These are phyloP conservation scores for Eucalyptus camaldulensis DNA, from an alignment of 345 rosid genomes.

Conservation along the genomic window DNA sequence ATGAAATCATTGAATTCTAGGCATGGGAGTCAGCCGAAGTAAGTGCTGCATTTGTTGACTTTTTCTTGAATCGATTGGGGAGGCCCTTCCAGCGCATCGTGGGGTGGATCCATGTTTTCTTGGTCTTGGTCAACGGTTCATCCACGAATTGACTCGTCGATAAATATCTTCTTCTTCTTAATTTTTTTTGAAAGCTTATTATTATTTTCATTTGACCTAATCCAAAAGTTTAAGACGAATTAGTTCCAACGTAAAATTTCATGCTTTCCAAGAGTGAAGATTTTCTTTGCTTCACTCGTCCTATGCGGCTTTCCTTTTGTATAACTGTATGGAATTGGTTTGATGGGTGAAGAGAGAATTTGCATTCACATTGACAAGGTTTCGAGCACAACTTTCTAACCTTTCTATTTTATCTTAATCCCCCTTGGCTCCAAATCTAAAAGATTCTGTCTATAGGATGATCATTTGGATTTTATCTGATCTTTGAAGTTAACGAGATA, in stretches of 20 bases:
- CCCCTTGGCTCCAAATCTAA: neutral
- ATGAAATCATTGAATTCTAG: neutral
- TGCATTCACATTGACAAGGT: neutral
- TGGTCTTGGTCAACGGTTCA: neutral
- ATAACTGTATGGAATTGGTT: accelerated
- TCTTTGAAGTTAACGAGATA: neutral
- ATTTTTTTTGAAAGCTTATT: neutral
- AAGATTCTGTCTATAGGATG: accelerated
- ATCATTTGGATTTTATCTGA: neutral
- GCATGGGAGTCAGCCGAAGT: neutral
- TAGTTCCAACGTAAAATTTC: neutral
- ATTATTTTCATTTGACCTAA: neutral
- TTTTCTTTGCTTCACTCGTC: neutral
- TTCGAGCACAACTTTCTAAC: neutral
- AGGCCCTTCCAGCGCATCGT: neutral
- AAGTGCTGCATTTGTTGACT: neutral
- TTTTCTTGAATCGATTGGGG: neutral
- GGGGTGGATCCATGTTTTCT: neutral
- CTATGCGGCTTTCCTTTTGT: neutral
- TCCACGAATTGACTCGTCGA: neutral
- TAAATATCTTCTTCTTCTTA: neutral
- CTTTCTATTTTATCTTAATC: neutral
- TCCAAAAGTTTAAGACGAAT: neutral
- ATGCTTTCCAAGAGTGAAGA: neutral
- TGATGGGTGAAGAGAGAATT: neutral